phyloP scores from a whole-genome alignment of 2,329 filamentous ascomycete genomes.

The Cladobotryum protrusum region DNA sequence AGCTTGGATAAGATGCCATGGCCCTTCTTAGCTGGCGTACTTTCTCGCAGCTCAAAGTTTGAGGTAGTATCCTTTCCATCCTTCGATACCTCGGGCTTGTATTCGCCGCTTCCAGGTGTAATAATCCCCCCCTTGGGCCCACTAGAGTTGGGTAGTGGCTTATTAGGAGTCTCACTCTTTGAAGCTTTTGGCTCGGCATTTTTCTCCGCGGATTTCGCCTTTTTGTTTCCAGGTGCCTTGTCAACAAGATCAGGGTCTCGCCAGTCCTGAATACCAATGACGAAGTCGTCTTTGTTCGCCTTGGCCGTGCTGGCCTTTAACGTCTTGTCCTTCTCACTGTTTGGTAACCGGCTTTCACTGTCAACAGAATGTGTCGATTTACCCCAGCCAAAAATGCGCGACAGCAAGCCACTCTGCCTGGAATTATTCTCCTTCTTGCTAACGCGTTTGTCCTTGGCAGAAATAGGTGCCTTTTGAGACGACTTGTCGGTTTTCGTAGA shows the following conservation, averaged over 20 bases:
- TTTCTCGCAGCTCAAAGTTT: background rate
- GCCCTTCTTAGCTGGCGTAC: constrained; percentile 27
- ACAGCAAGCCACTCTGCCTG: constrained; percentile 37
- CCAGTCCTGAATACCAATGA: constrained; percentile 85
- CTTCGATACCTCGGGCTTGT: constrained; percentile 28
- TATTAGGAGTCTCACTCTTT: constrained; percentile 7
- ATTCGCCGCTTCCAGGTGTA: constrained; percentile 68
- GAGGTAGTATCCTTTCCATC: constrained; percentile 4
- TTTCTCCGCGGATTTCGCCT: constrained; percentile 9
- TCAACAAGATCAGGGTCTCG: constrained; percentile 59
- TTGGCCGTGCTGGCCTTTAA: constrained; percentile 35
- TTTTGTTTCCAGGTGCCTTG: constrained; percentile 17
- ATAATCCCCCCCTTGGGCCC: constrained; percentile 58
- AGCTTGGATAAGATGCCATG: constrained; percentile 42
- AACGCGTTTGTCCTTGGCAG: constrained; percentile 21
- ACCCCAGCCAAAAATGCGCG: constrained; percentile 34
- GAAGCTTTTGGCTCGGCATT: constrained; percentile 5
- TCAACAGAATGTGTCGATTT: constrained; percentile 24
- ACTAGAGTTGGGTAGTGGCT: constrained; percentile 16
- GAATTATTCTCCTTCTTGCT: constrained; percentile 19
- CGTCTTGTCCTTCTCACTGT: constrained; percentile 47
- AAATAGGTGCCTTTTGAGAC: constrained; percentile 5
- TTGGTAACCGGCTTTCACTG: constrained; percentile 60
- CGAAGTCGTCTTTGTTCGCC: constrained; percentile 46
- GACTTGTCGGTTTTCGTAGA: constrained; percentile 22